Evolutionary conservation across 78 protist genomes (phyloP), one percentile per base, ranked within the genome.

Genomic region (Guillardia theta): DNA sequence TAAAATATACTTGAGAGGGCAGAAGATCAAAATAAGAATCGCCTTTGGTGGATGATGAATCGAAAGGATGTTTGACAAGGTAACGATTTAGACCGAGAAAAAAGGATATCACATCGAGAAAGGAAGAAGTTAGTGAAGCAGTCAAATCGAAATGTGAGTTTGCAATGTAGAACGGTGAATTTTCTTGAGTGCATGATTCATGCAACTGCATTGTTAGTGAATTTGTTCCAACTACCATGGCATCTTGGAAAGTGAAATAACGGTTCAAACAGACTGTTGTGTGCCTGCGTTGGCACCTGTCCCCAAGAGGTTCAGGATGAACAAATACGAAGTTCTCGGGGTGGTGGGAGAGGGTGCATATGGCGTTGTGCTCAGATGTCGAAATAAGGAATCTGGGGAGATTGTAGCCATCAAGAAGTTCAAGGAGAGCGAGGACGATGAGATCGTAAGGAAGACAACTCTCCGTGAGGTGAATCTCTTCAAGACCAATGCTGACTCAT

Each of bases 341-440:
- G 41, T 88, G 41, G 94, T 95, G 6, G 98, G 97, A 0, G 98
- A 96, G 94, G 98, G 98, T 4, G 96, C 98, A 1, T 97, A 97
- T 58, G 98, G 98, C 18, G 94, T 96, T 24, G 98, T 97, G 45
- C 93, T 97, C 62, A 48, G 90, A 41, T 96, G 97, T 94, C 41
- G 96, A 18, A 90, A 96, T 95, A 95, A 96, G 88, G 96, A 94
- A 78, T 93, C 94, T 0, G 95, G 96, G 10, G 95, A 95, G 88
- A 30, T 95, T 0, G 98, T 97, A 0, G 98, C 98, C 50, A 93
- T 97, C 83, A 97, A 97, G 54, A 94, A 95, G 64, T 94, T 94
- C 93, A 95, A 95, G 77, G 93, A 77, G 30, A 62, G 88, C 37
- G 95, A 70, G 18, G 54, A 93, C 5, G 93, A 83, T 24, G 93